Evolutionary conservation across 2,329 filamentous ascomycete species (phyloP).

Genomic region (Dothistroma pini): DNA sequence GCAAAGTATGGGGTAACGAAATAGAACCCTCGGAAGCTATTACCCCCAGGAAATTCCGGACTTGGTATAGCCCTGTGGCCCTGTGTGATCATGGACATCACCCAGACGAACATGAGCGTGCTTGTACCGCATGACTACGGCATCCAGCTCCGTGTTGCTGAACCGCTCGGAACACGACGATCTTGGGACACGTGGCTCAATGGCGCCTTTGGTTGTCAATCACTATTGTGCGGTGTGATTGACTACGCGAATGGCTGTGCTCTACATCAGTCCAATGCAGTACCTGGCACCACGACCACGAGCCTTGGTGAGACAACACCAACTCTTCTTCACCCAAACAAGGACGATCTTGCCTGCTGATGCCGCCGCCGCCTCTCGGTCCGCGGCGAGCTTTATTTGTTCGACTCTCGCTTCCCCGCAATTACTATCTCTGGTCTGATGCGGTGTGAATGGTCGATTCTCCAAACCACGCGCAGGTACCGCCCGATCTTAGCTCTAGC

Average conservation of each 20-base stretch:
- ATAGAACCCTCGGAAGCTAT: background rate
- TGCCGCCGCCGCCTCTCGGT: background rate
- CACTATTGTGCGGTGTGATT: background rate
- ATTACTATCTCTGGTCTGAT: background rate
- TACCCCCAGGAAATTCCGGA: slow-evolving; percentile 7
- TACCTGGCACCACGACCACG: background rate
- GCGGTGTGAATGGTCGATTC: slow-evolving; percentile 5
- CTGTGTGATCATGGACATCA: slow-evolving; percentile 5
- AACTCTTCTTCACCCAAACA: background rate
- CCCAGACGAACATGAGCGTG: background rate
- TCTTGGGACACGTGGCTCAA: slow-evolving; percentile 7
- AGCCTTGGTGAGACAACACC: background rate
- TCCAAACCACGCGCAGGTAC: slow-evolving; percentile 7
- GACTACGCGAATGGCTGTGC: background rate
- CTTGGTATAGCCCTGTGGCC: background rate
- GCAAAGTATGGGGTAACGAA: background rate
- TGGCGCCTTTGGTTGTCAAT: background rate
- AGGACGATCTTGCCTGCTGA: background rate
- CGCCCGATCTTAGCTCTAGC: slow-evolving; percentile 3
- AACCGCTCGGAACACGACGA: background rate
- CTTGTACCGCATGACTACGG: slow-evolving; percentile 5
- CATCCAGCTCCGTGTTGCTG: background rate
- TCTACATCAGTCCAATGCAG: background rate
- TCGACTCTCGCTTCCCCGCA: slow-evolving; percentile 11
- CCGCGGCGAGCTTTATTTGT: background rate